Conservation (phyloP, 805 yeast genomes). For the Starmerella floris region DNA sequence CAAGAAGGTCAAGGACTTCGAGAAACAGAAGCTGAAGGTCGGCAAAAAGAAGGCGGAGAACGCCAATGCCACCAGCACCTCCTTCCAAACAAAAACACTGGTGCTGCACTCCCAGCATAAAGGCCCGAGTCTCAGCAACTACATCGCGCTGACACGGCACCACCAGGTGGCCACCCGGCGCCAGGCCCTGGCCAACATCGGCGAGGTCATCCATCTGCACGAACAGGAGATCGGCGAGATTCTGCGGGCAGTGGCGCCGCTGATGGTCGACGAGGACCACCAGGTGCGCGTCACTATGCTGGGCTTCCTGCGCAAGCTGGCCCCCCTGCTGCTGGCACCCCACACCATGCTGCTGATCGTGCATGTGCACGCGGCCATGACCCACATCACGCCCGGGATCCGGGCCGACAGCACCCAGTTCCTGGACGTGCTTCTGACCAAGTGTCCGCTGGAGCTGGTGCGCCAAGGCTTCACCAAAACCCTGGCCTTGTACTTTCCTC, state of each 20-base stretch:
- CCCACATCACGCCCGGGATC: conserved; percentile 69
- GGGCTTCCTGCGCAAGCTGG: conserved; percentile 28
- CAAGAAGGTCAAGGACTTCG: conserved; percentile 57
- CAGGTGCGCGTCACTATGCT: conserved; percentile 49
- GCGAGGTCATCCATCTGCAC: conserved; percentile 10
- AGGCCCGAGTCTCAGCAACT: conserved; percentile 10
- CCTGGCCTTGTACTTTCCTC: conserved; percentile 49
- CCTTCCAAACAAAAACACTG: conserved; percentile 58
- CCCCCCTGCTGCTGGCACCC: conserved; percentile 27
- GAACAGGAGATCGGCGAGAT: conserved; percentile 14
- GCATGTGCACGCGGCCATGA: conserved; percentile 81
- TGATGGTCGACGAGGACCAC: conserved; percentile 52
- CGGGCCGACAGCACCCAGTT: conserved; percentile 64
- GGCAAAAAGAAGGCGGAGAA: conserved; percentile 69
- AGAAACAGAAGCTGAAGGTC: conserved; percentile 67
- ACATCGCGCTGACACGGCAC: conserved; percentile 19
- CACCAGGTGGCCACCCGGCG: conserved; percentile 21
- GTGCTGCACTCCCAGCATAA: conserved; percentile 35
- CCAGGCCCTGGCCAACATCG: conserved; percentile 20
- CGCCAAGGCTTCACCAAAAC: conserved; percentile 21
- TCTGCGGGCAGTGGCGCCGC: conserved; percentile 43
- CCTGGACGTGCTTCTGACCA: conserved; percentile 42
- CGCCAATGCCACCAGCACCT: conserved; percentile 69
- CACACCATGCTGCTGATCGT: conserved; percentile 35
- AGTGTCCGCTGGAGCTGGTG: conserved; percentile 14